A percentile compares a stretch with the other conserved stretches of the same genome.
Evolutionary conservation across 352 stramenopile species (phyloP).

Genomic region (Phytophthora podocarpi): DNA sequence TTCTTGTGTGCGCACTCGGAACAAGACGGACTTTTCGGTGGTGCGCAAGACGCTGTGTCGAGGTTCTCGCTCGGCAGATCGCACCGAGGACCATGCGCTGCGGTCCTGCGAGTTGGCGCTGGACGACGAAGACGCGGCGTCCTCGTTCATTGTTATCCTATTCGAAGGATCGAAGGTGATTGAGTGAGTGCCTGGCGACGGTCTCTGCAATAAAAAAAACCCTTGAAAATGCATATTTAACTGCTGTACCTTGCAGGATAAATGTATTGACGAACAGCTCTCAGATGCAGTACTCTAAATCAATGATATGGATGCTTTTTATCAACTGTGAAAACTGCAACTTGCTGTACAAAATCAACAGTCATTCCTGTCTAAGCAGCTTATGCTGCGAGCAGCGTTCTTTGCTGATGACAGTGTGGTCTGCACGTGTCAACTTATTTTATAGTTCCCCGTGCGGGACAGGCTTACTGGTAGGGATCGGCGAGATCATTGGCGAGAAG

Average conservation of each 20-base stretch:
- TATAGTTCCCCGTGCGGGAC: constrained; percentile 37
- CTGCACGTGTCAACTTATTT: background rate
- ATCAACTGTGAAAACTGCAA: constrained; percentile 19
- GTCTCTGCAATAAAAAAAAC: background rate
- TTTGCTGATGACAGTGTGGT: background rate
- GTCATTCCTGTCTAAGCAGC: constrained; percentile 3
- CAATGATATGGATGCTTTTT: background rate
- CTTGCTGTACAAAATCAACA: constrained; percentile 17
- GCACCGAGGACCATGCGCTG: constrained; percentile 14
- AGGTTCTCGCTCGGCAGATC: background rate
- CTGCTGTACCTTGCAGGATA: too few species aligned
- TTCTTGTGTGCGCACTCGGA: constrained; percentile 34
- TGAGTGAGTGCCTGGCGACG: too few species aligned
- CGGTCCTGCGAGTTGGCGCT: constrained; percentile 7
- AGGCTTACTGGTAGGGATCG: constrained; percentile 31
- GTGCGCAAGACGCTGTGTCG: constrained; percentile 20
- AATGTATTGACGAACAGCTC: too few species aligned
- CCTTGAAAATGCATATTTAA: constrained; percentile 8
- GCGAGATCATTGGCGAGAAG: constrained; percentile 67
- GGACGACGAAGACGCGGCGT: constrained; percentile 27
- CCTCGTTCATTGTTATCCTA: constrained; percentile 25
- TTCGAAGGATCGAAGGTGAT: constrained; percentile 7
- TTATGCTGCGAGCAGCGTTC: background rate
- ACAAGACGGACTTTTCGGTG: constrained; percentile 41
- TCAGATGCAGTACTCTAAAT: background rate